These are phyloP conservation scores for Hypoxylon sp. DNA, from an alignment of 2,329 filamentous ascomycete genomes.

Conservation along the genomic window DNA sequence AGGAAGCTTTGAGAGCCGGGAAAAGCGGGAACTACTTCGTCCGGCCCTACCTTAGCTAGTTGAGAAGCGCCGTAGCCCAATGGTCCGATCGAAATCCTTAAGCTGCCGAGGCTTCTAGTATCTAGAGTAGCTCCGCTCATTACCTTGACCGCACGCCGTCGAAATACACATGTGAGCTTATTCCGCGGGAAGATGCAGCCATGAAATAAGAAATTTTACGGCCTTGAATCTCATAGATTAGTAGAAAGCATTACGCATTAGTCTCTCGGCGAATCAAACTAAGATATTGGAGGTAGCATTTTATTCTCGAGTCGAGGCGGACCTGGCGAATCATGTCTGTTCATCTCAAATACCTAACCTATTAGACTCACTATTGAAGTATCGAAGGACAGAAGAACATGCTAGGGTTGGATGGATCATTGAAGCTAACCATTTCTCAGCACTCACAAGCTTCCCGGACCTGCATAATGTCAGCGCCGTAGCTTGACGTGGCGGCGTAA, in stretches of 20 bases:
- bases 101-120: slow-evolving; percentile 36
- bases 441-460: slow-evolving; percentile 36
- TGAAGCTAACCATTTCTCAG: slow-evolving; percentile 16
- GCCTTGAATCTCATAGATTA: slow-evolving; percentile 20
- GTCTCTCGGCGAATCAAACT: slow-evolving; percentile 23
- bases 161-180: slow-evolving; percentile 40
- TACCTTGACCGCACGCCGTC: slow-evolving; percentile 19
- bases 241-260: slow-evolving; percentile 19
- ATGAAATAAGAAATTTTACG: slow-evolving; percentile 29
- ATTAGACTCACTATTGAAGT: slow-evolving; percentile 10
- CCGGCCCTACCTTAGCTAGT: slow-evolving; percentile 31
- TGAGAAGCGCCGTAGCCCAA: slow-evolving; percentile 35
- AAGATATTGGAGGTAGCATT: slow-evolving; percentile 22
- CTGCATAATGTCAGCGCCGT: slow-evolving; percentile 37
- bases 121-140: slow-evolving; percentile 19
- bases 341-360: slow-evolving; percentile 7
- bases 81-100: slow-evolving; percentile 21
- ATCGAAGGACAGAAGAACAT: slow-evolving; percentile 17
- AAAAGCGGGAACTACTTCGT: slow-evolving; percentile 40
- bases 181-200: slow-evolving; percentile 33
- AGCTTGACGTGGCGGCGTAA: slow-evolving; percentile 42
- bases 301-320: slow-evolving; percentile 13
- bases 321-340: slow-evolving; percentile 13
- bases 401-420: slow-evolving; percentile 14
- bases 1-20: slow-evolving; percentile 41